Base-by-base conservation (phyloP, 768 basidiomycete species). In the Scleroderma bovista region DNA sequence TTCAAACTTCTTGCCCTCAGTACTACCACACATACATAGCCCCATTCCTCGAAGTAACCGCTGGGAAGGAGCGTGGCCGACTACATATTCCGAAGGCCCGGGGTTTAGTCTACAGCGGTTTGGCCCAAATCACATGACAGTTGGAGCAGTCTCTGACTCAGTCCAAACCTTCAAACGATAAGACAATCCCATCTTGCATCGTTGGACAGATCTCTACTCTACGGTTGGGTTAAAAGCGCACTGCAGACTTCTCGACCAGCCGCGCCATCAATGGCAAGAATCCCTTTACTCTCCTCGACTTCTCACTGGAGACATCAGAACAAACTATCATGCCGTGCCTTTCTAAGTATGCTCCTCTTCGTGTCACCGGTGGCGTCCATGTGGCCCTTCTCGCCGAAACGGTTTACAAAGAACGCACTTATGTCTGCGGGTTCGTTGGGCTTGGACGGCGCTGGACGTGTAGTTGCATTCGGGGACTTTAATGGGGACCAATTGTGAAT, bases 401-500 rank as follows among this genome's bases (percentile, higher is more conserved):
- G 89, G 36, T 95, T 92, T 70, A 81, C 76, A 10, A 81, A 83
- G 47, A 94, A 93, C 59, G 77, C 86, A 0, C 75, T 97, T 46
- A 72, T 96, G 44, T 74, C 80, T 52, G 85, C 92, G 3, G 94
- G 93, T 8, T 70, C 83, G 1, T 72, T 94, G 65, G 94, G 93
- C 2, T 69, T 97, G 29, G 76, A 77, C 42, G 76, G 74, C n/a
- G 77, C 81, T 47, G 83, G 81, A 23, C 76, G 88, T 46, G 77
- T 96, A 17, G 76, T 91, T 52, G 94, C 93, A 8, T 89, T 91
- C 59, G 96, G 93, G 29, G 95, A 99, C 71, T 95, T 94, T 67
- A 83, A 97, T 65, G 93, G 90, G 5, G 93, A 98, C 67, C 93
- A 97, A 65, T 88, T 89, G 93, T 96, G 64, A 63, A 89, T 71